Evolutionary conservation across 2,329 filamentous ascomycete genomes (phyloP).

Genomic region (Neonectria hederae): DNA sequence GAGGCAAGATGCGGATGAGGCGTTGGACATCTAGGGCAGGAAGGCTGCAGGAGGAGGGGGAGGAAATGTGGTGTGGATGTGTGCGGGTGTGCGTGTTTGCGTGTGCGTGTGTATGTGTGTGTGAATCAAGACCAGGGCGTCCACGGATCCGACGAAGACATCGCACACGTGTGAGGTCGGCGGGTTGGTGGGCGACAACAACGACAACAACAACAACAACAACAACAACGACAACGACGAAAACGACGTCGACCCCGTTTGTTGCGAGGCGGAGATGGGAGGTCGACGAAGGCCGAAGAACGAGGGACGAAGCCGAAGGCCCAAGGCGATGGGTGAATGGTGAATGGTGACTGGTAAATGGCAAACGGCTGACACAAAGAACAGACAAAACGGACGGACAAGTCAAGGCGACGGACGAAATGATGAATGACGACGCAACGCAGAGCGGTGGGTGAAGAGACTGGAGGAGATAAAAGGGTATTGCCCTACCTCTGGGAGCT

Average conservation of each 20-base stretch:
- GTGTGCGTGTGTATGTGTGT: conserved; percentile 29
- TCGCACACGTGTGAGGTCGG: conserved; percentile 28
- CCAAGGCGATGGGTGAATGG: conserved; percentile 9
- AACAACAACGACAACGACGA: too few species aligned
- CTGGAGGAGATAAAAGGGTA: conserved; percentile 34
- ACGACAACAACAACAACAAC: too few species aligned
- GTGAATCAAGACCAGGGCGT: conserved; percentile 37
- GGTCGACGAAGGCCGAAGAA: conserved; percentile 11
- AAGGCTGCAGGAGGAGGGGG: conserved; percentile 9
- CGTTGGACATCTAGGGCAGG: conserved; percentile 12
- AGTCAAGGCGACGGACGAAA: conserved; percentile 7
- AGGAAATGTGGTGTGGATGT: conserved; percentile 16
- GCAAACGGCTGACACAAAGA: neutral
- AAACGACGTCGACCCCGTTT: conserved; percentile 10
- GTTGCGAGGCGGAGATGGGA: conserved; percentile 16
- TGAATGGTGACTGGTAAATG: conserved; percentile 1
- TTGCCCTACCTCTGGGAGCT: conserved; percentile 42
- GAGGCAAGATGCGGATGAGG: conserved; percentile 7
- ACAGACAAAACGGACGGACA: neutral
- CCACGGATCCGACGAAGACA: conserved; percentile 29
- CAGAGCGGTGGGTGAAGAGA: conserved; percentile 24
- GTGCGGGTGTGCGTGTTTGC: conserved; percentile 24
- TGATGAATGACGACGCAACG: conserved; percentile 12
- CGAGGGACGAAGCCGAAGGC: conserved; percentile 9
- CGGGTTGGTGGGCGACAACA: conserved; percentile 30